phyloP scores from a whole-genome alignment of 345 rosid genomes.

The Linum trigynum region DNA sequence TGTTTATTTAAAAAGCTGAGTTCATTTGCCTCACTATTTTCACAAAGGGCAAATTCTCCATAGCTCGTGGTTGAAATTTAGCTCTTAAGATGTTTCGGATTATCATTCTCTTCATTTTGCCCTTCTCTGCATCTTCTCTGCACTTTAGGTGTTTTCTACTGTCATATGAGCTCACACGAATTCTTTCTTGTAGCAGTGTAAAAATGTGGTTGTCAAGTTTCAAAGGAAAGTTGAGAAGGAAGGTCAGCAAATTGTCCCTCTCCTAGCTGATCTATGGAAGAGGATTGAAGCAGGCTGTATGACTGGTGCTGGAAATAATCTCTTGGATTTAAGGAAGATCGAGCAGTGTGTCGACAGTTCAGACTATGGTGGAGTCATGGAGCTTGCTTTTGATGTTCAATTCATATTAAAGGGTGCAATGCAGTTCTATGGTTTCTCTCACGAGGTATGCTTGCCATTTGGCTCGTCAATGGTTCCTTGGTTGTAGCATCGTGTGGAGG shows the following conservation, averaged over 20 bases:
- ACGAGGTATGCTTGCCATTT: constrained; percentile 53
- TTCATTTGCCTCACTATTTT: neutral
- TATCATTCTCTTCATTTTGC: neutral
- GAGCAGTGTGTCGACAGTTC: constrained; percentile 74
- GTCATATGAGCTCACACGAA: constrained; percentile 14
- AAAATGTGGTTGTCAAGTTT: constrained; percentile 79
- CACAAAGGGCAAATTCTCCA: neutral
- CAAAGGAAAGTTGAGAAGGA: constrained; percentile 85
- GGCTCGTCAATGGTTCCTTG: neutral
- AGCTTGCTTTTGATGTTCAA: constrained; percentile 84
- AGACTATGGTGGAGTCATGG: constrained; percentile 75
- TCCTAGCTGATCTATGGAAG: constrained; percentile 82
- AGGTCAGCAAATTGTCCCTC: constrained; percentile 91
- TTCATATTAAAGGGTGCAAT: constrained; percentile 78
- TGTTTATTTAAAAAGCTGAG: neutral
- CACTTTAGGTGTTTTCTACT: neutral
- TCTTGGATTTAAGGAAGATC: constrained; percentile 77
- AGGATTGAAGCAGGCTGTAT: constrained; percentile 57
- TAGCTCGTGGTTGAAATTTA: neutral
- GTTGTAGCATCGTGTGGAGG: neutral
- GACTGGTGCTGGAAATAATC: constrained; percentile 57
- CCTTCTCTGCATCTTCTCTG: neutral
- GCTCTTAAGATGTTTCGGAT: neutral
- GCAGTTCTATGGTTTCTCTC: constrained; percentile 75
- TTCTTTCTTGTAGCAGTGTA: constrained; percentile 51